Conservation (phyloP, 1,139 yeast species). For the Yamadazyma songkhlaensis region DNA sequence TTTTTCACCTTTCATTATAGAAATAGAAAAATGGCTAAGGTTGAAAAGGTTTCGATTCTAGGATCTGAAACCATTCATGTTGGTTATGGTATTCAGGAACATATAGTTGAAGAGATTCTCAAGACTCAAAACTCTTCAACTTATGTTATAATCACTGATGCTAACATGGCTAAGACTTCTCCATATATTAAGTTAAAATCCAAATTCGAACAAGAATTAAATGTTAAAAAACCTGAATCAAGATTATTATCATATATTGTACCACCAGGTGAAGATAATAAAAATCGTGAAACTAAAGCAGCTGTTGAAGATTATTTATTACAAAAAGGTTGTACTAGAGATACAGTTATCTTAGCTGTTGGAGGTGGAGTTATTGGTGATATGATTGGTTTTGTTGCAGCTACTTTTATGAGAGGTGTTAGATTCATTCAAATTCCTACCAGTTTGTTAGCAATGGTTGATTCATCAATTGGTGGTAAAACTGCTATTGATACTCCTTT, state of each 20-base stretch:
- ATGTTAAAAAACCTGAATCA: slow-evolving; percentile 39
- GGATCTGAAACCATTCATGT: slow-evolving; percentile 87
- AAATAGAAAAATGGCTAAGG: slow-evolving; percentile 7
- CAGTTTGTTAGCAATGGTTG: slow-evolving; percentile 93
- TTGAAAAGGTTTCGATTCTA: slow-evolving; percentile 64
- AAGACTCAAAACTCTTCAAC: slow-evolving; percentile 74
- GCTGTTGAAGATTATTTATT: slow-evolving; percentile 89
- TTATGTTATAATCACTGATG: slow-evolving; percentile 86
- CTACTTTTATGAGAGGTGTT: slow-evolving; percentile 98
- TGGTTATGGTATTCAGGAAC: slow-evolving; percentile 78
- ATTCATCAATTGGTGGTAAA: slow-evolving; percentile 97
- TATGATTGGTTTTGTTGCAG: slow-evolving; percentile 98
- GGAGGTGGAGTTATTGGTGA: slow-evolving; percentile 99
- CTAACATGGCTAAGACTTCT: slow-evolving; percentile 69
- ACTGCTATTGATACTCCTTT: slow-evolving; percentile 98
- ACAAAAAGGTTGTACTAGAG: slow-evolving; percentile 89
- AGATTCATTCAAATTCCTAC: slow-evolving; percentile 94
- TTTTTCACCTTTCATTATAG: too few relatives aligned
- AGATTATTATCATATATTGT: slow-evolving; percentile 73
- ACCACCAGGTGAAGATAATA: slow-evolving; percentile 92
- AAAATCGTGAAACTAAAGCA: slow-evolving; percentile 86
- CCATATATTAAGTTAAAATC: slow-evolving; percentile 46
- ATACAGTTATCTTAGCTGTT: slow-evolving; percentile 88
- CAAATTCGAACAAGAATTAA: slow-evolving; percentile 31
- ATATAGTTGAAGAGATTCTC: slow-evolving; percentile 70